A percentile compares a stretch with the other conserved stretches of the same genome.
phyloP scores from a whole-genome alignment of 2,329 filamentous ascomycete species.

The Madurella mycetomatis region DNA sequence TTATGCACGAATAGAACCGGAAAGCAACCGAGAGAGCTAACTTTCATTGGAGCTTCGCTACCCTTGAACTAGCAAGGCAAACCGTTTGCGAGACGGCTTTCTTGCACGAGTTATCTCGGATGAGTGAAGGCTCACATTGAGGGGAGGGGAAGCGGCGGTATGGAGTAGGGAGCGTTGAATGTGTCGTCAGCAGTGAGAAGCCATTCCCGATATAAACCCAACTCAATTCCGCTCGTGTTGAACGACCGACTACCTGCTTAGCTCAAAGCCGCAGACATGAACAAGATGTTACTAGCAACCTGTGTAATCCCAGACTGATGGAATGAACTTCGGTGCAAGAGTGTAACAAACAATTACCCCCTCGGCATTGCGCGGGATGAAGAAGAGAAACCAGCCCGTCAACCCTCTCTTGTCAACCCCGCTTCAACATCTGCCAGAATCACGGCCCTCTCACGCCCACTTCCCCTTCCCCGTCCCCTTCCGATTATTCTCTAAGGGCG shows the following conservation, averaged over 20 bases:
- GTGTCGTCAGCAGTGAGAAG: not conserved
- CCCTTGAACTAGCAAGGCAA: too few species aligned
- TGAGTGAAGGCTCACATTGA: too few species aligned
- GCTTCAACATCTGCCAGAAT: too few species aligned
- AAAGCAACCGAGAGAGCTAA: too few species aligned
- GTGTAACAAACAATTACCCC: not conserved
- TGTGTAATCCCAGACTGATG: not conserved
- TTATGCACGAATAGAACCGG: too few species aligned
- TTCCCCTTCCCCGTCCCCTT: conserved; percentile 38
- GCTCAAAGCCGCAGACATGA: not conserved
- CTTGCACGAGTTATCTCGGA: too few species aligned
- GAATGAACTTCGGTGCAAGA: not conserved
- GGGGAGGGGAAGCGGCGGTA: too few species aligned
- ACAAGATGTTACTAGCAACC: not conserved
- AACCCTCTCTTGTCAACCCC: not conserved
- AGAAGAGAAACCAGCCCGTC: not conserved
- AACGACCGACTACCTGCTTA: not conserved
- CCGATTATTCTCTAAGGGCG: conserved; percentile 32
- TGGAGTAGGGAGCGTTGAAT: too few species aligned
- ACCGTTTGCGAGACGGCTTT: too few species aligned
- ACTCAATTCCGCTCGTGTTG: not conserved
- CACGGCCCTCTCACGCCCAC: not conserved
- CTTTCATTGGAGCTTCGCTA: too few species aligned
- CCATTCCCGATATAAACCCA: not conserved
- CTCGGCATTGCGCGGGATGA: not conserved